Conservation (phyloP, 352 stramenopile genomes). For the Phytophthora litchii region DNA sequence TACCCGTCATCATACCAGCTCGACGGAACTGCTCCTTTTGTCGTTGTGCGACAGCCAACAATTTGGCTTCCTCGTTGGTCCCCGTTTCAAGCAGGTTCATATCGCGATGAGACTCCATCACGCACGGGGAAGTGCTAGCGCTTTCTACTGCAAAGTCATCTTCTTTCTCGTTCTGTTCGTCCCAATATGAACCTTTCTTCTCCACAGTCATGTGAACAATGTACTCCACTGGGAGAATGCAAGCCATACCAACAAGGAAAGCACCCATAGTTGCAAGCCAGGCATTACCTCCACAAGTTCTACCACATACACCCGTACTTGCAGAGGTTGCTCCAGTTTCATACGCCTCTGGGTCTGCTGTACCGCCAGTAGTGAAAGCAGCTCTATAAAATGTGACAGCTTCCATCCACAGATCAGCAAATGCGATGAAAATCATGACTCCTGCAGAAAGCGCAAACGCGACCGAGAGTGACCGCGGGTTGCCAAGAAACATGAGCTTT, state of each 20-base stretch:
- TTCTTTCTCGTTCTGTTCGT: slow-evolving; percentile 27
- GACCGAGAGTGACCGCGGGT: slow-evolving; percentile 59
- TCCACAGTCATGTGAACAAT: slow-evolving; percentile 29
- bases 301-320: slow-evolving; percentile 54
- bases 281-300: slow-evolving; percentile 60
- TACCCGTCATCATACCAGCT: slow-evolving; percentile 91
- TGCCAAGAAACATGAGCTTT: slow-evolving; percentile 67
- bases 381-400: slow-evolving; percentile 62
- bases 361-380: slow-evolving; percentile 58
- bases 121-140: slow-evolving; percentile 17
- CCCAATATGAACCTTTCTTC: slow-evolving; percentile 33
- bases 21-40: slow-evolving; percentile 64
- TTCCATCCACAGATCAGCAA: slow-evolving; percentile 69
- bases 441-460: slow-evolving; percentile 76
- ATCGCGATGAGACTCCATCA: slow-evolving; percentile 19
- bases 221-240: slow-evolving; percentile 73
- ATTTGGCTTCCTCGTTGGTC: slow-evolving; percentile 15
- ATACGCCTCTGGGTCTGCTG: slow-evolving; percentile 66
- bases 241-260: slow-evolving; percentile 65
- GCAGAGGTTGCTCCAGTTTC: slow-evolving; percentile 51
- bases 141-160: slow-evolving; percentile 7
- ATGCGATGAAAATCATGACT: slow-evolving; percentile 83
- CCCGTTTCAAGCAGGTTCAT: slow-evolving; percentile 30
- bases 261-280: slow-evolving; percentile 61
- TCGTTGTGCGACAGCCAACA: slow-evolving; percentile 9